These are phyloP conservation scores for Chaetomium tenue DNA, from an alignment of 495 filamentous ascomycete species.

Conservation along the genomic window DNA sequence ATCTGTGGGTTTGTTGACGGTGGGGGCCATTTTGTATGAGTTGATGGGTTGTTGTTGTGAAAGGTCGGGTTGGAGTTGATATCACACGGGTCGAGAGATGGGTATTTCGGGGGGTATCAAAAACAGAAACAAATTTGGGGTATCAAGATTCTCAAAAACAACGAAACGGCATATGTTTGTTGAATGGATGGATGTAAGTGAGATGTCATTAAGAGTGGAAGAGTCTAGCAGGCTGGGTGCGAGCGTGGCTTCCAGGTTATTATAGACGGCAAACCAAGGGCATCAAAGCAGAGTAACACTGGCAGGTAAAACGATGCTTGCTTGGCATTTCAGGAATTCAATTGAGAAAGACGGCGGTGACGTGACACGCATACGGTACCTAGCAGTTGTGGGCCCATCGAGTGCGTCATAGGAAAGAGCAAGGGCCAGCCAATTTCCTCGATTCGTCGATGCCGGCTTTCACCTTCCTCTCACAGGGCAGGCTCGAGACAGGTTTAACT, in stretches of 20 bases:
- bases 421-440: constrained; percentile 14
- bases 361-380: constrained; percentile 15
- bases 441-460: constrained; percentile 11
- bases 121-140: constrained; percentile 17
- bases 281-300: not conserved
- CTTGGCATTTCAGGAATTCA: too few species aligned
- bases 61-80: not conserved
- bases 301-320: too few species aligned
- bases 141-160: constrained; percentile 11
- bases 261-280: not conserved
- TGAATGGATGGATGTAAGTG: not conserved
- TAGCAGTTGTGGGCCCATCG: constrained; percentile 2
- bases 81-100: constrained; percentile 16
- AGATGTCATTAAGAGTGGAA: not conserved
- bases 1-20: constrained; percentile 66
- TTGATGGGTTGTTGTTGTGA: not conserved
- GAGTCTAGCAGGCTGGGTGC: not conserved
- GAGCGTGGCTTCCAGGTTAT: constrained; percentile 17
- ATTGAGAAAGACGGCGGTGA: constrained; percentile 10
- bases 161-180: not conserved
- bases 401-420: constrained; percentile 27
- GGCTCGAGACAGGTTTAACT: not conserved
- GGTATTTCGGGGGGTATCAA: constrained; percentile 25
- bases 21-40: constrained; percentile 33
- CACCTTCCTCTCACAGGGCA: not conserved